Conservation (phyloP, 2,329 filamentous ascomycete species). For the Xylariaceae sp. region DNA sequence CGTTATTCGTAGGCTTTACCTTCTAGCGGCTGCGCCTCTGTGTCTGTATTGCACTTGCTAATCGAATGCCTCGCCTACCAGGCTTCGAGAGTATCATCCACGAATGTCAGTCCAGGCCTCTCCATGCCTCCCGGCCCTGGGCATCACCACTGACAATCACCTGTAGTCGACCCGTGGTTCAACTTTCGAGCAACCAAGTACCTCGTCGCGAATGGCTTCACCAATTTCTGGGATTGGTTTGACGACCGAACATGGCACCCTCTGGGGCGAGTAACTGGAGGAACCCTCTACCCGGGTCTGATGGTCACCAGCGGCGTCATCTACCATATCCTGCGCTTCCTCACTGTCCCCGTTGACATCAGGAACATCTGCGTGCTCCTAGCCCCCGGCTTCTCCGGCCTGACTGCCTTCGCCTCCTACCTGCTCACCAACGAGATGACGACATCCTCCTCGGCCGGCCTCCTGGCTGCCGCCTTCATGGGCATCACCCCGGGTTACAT, state of each 20-base stretch:
- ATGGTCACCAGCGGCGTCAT: conserved; percentile 99
- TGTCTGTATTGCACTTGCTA: conserved; percentile 3
- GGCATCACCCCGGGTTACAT: conserved; percentile 97
- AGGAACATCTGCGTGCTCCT: conserved; percentile 97
- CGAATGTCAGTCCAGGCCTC: conserved; percentile 62
- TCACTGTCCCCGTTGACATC: conserved; percentile 92
- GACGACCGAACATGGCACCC: conserved; percentile 99
- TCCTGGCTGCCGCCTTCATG: conserved; percentile 93
- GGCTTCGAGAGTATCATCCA: conserved; percentile 99
- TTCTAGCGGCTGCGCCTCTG: conserved; percentile 5
- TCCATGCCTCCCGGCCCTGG: not conserved
- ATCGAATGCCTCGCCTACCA: conserved; percentile 28
- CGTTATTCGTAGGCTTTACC: conserved; percentile 85
- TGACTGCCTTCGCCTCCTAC: conserved; percentile 89
- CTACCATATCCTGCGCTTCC: conserved; percentile 83
- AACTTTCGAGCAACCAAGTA: conserved; percentile 99
- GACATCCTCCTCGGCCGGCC: conserved; percentile 85
- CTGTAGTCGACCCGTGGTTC: conserved; percentile 95
- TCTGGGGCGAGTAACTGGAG: conserved; percentile 93
- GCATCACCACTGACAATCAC: too few species aligned
- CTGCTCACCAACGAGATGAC: conserved; percentile 97
- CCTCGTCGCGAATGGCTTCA: conserved; percentile 92
- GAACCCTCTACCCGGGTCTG: conserved; percentile 94
- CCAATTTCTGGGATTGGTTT: conserved; percentile 99
- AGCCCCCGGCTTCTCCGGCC: conserved; percentile 85